Percentiles rank a stretch among this genome's conserved stretches.
Conservation (phyloP, 192 early-diverging fungal genomes). For the Chytriomyces confervae region DNA sequence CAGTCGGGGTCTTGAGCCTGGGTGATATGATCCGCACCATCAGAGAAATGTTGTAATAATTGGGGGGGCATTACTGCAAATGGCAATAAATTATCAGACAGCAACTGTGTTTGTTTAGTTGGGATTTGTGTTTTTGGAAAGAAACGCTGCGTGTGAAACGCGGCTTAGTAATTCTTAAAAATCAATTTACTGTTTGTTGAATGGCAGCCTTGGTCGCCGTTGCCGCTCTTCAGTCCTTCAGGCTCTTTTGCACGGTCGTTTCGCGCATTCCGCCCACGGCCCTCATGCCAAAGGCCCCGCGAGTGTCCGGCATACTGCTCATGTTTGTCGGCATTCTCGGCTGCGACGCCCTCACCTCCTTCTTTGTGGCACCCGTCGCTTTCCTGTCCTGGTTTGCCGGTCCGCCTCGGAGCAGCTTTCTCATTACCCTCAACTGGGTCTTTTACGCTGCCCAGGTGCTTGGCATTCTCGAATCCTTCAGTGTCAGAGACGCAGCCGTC, state of each 20-base stretch:
- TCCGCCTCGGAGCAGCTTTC: background rate
- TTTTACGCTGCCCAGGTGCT: background rate
- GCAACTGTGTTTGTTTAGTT: too few relatives aligned
- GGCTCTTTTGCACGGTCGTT: background rate
- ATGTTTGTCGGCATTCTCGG: conserved; percentile 9
- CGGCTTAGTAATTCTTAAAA: too few relatives aligned
- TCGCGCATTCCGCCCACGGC: background rate
- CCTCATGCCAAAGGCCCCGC: background rate
- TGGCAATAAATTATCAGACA: too few relatives aligned
- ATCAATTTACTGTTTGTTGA: too few relatives aligned
- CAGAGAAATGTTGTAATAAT: background rate
- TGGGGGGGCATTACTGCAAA: too few relatives aligned
- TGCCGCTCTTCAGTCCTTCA: background rate
- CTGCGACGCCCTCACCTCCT: background rate
- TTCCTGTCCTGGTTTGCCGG: background rate
- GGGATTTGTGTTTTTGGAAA: too few relatives aligned
- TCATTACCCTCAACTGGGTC: background rate
- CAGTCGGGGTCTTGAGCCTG: conserved; percentile 37
- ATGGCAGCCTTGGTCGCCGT: too few relatives aligned
- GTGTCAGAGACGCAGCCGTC: background rate
- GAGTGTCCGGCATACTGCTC: background rate
- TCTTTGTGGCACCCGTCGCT: background rate
- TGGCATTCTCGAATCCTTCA: conserved; percentile 2
- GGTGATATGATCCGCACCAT: conserved; percentile 28
- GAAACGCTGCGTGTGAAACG: too few relatives aligned